Base-by-base conservation (phyloP, 805 yeast species). In the Lipomyces sp. region DNA sequence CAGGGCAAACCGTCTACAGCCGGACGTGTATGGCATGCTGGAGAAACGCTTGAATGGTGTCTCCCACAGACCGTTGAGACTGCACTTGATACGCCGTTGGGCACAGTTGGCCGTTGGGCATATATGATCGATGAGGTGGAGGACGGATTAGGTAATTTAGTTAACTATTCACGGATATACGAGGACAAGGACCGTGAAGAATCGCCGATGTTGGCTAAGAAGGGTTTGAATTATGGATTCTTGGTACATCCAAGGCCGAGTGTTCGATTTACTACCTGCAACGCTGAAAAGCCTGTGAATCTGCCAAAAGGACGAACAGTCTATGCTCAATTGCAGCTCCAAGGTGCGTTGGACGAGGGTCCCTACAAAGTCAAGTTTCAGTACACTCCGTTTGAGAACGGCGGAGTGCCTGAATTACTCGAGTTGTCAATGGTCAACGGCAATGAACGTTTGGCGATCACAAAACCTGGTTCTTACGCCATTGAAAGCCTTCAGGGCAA, bases 141-240 rank as follows among this genome's bases (percentile, higher is more conserved):
- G 37, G 93, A 89, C 76, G 90, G 89, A 2, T 79, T 89, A 62
- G 92, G 92, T 2, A 89, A 89, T 69, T 68, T 77, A 5, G 81
- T 87, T 54, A 70, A 72, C 58, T 77, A 71, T 65, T 62, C 72
- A 13, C 59, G 62, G 35, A 64, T 72, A 15, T 66, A 69, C 50
- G 66, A 64, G 53, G 64, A 55, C 33, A 57, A 60, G 33, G 73
- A 70, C 33, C 64, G 71, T 5, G 74, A 72, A 5, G 71, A 69
- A n/a, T 63, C 72, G 29, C 79, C 79, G 2, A 73, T 69, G n/a
- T 73, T 79, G 48, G 63, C 72, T 2, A 74, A 80, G 24, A 75
- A 77, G 57, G 78, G 80, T n/a, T 76, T 84, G 5, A 75, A 79
- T 39, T 80, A 83, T 65, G 78, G 78, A 39, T 84, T 87, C 69